Percentiles rank a stretch among this genome's conserved stretches.
phyloP scores from a whole-genome alignment of 202 grass and related monocot genomes.

The Zizania palustris region DNA sequence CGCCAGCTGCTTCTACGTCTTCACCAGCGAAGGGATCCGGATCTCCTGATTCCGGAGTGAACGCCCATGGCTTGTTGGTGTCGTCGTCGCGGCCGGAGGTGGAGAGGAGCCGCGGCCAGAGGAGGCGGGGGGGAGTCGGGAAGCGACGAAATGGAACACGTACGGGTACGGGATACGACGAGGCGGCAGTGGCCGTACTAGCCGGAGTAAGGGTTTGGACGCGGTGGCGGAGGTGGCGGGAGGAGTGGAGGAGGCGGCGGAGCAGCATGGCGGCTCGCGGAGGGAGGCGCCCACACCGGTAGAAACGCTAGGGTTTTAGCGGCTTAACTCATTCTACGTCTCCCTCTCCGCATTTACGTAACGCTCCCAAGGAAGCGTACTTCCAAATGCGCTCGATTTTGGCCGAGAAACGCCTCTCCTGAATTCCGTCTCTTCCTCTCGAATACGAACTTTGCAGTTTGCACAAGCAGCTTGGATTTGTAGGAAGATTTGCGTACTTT shows the following conservation, averaged over 20 bases:
- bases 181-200: not conserved
- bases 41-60: slow-evolving; percentile 47
- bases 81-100: slow-evolving; percentile 62
- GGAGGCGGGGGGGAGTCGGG: slow-evolving; percentile 33
- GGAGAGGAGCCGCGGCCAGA: slow-evolving; percentile 53
- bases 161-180: not conserved
- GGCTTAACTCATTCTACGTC: slow-evolving; percentile 32
- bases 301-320: slow-evolving; percentile 65
- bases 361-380: too few species aligned
- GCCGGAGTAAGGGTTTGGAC: slow-evolving; percentile 29
- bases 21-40: slow-evolving; percentile 52
- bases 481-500: not conserved
- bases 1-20: slow-evolving; percentile 16
- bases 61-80: slow-evolving; percentile 58
- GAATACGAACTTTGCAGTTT: not conserved
- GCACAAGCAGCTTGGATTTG: not conserved
- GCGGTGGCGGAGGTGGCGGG: slow-evolving; percentile 38
- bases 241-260: slow-evolving; percentile 53
- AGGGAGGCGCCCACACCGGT: slow-evolving; percentile 38
- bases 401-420: rapidly evolving
- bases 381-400: not conserved
- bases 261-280: slow-evolving; percentile 51
- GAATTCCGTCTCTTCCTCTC: not conserved
- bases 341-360: not conserved
- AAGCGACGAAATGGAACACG: slow-evolving; percentile 33